Evolutionary conservation across 2,329 filamentous ascomycete species (phyloP).

Genomic region (Pseudocercospora fuligena): DNA sequence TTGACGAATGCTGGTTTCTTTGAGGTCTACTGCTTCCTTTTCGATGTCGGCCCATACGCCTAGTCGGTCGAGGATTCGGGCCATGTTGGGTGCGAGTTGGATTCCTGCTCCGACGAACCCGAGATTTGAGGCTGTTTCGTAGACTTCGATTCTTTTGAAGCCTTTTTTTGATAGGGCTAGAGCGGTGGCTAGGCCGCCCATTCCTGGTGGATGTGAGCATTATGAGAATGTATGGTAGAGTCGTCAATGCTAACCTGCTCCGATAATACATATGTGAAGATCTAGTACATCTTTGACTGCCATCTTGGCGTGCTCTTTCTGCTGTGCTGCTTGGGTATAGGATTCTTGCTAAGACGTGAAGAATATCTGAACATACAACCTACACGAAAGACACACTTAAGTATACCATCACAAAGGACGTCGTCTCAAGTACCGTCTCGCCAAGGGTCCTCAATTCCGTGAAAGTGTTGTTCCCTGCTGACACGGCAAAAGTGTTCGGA

Average conservation of each 20-base stretch:
- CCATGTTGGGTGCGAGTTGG: conserved; percentile 82
- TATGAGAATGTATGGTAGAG: neutral
- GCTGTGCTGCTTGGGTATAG: neutral
- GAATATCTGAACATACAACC: neutral
- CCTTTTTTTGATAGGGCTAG: conserved; percentile 76
- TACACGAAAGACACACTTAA: neutral
- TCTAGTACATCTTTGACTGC: conserved; percentile 39
- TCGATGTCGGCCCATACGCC: conserved; percentile 75
- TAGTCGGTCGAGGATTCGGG: conserved; percentile 72
- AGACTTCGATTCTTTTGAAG: conserved; percentile 74
- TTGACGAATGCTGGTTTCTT: conserved; percentile 74
- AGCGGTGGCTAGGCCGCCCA: conserved; percentile 76
- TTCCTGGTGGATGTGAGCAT: conserved; percentile 56
- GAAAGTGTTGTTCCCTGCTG: conserved; percentile 15
- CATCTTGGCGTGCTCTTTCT: conserved; percentile 29
- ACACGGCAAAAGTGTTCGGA: conserved; percentile 22
- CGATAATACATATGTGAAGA: conserved; percentile 42
- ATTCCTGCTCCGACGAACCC: conserved; percentile 86
- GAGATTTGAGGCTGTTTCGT: conserved; percentile 72
- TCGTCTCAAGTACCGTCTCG: neutral
- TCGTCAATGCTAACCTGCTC: conserved; percentile 36
- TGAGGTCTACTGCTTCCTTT: conserved; percentile 71
- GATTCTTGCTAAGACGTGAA: neutral
- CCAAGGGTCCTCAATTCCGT: conserved; percentile 1
- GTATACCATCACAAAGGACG: neutral